phyloP scores from a whole-genome alignment of 768 basidiomycete species.

The Chalciporus sphaerocephalus region DNA sequence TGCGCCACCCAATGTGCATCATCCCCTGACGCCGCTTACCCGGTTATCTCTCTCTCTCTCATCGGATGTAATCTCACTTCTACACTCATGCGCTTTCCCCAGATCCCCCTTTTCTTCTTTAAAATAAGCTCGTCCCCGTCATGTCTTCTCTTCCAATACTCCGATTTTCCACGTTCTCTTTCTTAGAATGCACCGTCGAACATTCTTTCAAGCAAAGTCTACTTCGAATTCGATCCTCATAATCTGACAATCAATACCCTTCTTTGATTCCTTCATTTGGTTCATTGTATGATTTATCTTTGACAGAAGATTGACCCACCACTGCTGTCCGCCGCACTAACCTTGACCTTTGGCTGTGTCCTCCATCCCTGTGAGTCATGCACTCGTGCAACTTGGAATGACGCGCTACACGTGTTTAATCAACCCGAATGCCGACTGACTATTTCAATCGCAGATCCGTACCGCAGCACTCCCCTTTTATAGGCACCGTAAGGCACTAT shows the following conservation, averaged over 20 bases:
- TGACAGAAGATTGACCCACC: slow-evolving; percentile 1
- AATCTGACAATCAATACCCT: slow-evolving; percentile 8
- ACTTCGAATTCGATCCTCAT: neutral
- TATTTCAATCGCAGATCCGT: neutral
- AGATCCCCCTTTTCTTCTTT: neutral
- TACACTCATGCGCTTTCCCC: neutral
- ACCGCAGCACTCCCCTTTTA: neutral
- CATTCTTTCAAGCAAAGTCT: slow-evolving; percentile 3
- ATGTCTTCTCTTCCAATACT: too few relatives aligned
- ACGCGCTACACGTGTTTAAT: slow-evolving; percentile 7
- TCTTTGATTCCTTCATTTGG: neutral
- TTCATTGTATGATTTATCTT: slow-evolving; percentile 1
- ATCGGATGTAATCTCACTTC: neutral
- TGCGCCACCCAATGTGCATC: too few relatives aligned
- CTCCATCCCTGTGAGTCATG: neutral
- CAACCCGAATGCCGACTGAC: slow-evolving; percentile 3
- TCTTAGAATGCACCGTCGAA: slow-evolving; percentile 1
- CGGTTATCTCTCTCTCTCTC: neutral
- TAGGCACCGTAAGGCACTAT: too few relatives aligned
- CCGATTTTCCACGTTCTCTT: neutral
- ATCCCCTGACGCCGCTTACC: neutral
- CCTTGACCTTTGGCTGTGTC: neutral
- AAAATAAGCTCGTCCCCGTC: too few relatives aligned
- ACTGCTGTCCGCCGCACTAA: neutral
- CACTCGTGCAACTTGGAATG: neutral